Evolutionary conservation across 345 rosid genomes (phyloP).

Genomic region (Brassica nigra): DNA sequence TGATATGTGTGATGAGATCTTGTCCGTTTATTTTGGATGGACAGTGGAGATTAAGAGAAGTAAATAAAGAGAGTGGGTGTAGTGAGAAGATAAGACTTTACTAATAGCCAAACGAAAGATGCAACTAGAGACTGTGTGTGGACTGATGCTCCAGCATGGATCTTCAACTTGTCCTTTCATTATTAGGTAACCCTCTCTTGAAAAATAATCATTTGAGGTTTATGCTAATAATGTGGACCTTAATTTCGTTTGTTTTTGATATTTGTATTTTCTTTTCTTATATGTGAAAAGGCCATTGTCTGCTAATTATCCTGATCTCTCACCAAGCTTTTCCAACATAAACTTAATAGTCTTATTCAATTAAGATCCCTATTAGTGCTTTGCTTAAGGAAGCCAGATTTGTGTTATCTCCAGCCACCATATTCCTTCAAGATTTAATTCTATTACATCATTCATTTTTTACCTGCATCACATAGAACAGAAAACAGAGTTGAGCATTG

Average conservation of each 20-base stretch:
- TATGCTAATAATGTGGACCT: background rate
- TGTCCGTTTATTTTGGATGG: slow-evolving; percentile 3
- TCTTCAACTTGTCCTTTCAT: slow-evolving; percentile 9
- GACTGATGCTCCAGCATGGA: slow-evolving; percentile 14
- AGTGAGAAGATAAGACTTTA: slow-evolving; percentile 11
- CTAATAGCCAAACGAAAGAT: slow-evolving; percentile 16
- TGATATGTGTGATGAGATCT: slow-evolving; percentile 1
- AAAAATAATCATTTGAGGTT: background rate
- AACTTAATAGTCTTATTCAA: background rate
- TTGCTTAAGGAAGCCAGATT: background rate
- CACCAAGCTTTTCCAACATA: background rate
- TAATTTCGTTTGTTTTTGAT: background rate
- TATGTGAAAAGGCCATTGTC: background rate
- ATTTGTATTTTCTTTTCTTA: background rate
- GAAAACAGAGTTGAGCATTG: background rate
- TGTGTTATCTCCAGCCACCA: background rate
- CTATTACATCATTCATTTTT: background rate
- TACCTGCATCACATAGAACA: background rate
- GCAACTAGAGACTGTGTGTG: slow-evolving; percentile 26
- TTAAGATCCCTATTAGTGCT: background rate
- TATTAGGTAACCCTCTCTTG: background rate
- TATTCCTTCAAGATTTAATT: background rate
- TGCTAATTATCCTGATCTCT: background rate
- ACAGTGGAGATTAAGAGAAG: slow-evolving; percentile 22
- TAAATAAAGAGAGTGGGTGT: background rate